phyloP scores from a whole-genome alignment of 805 yeast species.

The Candida insectalens region DNA sequence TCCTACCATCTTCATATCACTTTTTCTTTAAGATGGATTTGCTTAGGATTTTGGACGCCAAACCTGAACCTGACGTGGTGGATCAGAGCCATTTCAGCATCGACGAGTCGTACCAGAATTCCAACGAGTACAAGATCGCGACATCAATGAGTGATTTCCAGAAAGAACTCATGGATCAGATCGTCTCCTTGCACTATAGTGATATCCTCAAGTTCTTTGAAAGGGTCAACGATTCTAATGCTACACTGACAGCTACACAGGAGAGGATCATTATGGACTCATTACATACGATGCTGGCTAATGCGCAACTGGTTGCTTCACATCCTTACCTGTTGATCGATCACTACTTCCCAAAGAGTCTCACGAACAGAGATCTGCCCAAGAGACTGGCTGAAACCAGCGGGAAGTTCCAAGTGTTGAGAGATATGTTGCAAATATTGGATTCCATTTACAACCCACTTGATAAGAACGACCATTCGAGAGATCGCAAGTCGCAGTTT shows the following conservation, averaged over 20 bases:
- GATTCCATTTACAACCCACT: slow-evolving; percentile 22
- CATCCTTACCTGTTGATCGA: slow-evolving; percentile 84
- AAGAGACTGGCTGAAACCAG: slow-evolving; percentile 63
- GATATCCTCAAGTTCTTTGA: slow-evolving; percentile 86
- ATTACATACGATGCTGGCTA: slow-evolving; percentile 61
- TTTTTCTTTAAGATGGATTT: slow-evolving; percentile 55
- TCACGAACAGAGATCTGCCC: slow-evolving; percentile 64
- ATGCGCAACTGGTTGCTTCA: slow-evolving; percentile 71
- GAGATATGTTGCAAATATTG: slow-evolving; percentile 51
- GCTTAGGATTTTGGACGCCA: slow-evolving; percentile 64
- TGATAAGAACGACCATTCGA: slow-evolving; percentile 10
- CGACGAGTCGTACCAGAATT: slow-evolving; percentile 24
- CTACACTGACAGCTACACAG: slow-evolving; percentile 1
- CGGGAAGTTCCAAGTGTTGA: slow-evolving; percentile 72
- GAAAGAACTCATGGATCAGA: slow-evolving; percentile 82
- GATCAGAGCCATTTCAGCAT: slow-evolving; percentile 40
- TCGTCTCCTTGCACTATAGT: slow-evolving; percentile 82
- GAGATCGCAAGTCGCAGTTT: slow-evolving; percentile 16
- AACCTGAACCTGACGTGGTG: slow-evolving; percentile 75
- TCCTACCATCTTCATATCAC: neutral
- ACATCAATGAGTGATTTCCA: slow-evolving; percentile 83
- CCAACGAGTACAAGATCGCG: slow-evolving; percentile 66
- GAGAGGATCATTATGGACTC: slow-evolving; percentile 59
- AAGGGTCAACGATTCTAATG: slow-evolving; percentile 24
- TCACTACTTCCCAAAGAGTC: slow-evolving; percentile 76